Percentiles rank a stretch among this genome's conserved stretches.
Evolutionary conservation across 2,329 filamentous ascomycete species (phyloP).

Genomic region (Coleophoma eucalyptorum): DNA sequence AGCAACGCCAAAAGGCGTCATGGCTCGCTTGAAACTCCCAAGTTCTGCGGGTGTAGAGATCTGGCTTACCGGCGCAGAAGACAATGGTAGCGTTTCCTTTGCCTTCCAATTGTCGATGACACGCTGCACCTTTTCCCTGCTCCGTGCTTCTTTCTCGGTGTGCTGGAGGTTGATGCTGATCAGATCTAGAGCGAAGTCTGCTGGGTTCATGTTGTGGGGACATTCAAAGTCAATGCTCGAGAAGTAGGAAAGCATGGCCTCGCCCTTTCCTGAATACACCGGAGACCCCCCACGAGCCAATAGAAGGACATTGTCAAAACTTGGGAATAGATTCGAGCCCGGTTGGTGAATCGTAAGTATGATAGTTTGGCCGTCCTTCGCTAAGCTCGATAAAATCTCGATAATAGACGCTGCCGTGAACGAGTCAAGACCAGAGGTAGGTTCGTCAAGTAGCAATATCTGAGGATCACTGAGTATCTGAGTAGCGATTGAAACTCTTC

Average conservation of each 20-base stretch:
- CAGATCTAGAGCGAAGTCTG: slow-evolving; percentile 70
- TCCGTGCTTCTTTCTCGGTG: slow-evolving; percentile 54
- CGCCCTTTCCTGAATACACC: slow-evolving; percentile 58
- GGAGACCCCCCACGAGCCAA: slow-evolving; percentile 70
- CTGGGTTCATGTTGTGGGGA: slow-evolving; percentile 65
- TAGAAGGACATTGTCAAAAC: slow-evolving; percentile 77
- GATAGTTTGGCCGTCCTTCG: slow-evolving; percentile 83
- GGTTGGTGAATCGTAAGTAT: slow-evolving; percentile 94
- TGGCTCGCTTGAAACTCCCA: slow-evolving; percentile 57
- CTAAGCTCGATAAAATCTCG: slow-evolving; percentile 81
- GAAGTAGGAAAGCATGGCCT: slow-evolving; percentile 52
- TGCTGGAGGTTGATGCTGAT: slow-evolving; percentile 71
- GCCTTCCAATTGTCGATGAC: slow-evolving; percentile 54
- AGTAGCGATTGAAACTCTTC: slow-evolving; percentile 84
- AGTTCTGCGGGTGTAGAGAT: slow-evolving; percentile 63
- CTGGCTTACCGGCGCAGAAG: neutral
- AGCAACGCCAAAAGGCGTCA: slow-evolving; percentile 54
- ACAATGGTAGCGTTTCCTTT: neutral
- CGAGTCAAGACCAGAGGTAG: slow-evolving; percentile 86
- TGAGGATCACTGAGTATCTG: slow-evolving; percentile 88
- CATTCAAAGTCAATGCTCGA: slow-evolving; percentile 59
- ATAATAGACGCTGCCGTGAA: slow-evolving; percentile 74
- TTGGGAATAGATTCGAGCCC: slow-evolving; percentile 85
- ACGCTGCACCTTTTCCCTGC: slow-evolving; percentile 52
- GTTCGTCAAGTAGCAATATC: slow-evolving; percentile 82